A percentile compares a stretch with the other conserved stretches of the same genome.
Conservation (phyloP, 352 stramenopile genomes). For the Globisporangium barbulae region DNA sequence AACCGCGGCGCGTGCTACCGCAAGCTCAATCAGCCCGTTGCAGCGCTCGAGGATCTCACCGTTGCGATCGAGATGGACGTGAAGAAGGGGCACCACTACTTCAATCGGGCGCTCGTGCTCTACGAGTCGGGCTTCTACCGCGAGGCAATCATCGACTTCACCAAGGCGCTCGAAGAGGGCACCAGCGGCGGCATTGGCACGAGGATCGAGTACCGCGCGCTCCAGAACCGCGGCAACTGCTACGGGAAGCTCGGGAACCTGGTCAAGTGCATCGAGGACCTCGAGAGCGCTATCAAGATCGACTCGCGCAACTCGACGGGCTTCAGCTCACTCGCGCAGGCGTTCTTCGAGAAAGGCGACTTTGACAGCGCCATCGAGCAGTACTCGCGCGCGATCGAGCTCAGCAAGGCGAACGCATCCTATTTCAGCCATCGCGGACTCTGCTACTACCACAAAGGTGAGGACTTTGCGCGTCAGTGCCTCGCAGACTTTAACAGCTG, state of each 20-base stretch:
- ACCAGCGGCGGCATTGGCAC: constrained; percentile 31
- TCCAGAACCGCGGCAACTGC: constrained; percentile 68
- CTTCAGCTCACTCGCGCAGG: constrained; percentile 60
- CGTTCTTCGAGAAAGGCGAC: constrained; percentile 52
- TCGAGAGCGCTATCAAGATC: constrained; percentile 66
- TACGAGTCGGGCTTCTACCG: constrained; percentile 60
- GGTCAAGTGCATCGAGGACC: constrained; percentile 67
- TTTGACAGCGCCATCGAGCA: constrained; percentile 57
- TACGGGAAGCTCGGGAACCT: constrained; percentile 56
- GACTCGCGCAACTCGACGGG: constrained; percentile 61
- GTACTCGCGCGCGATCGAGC: constrained; percentile 59
- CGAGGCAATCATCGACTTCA: constrained; percentile 72
- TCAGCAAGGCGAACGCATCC: constrained; percentile 52
- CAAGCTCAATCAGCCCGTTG: constrained; percentile 56
- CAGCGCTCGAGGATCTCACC: constrained; percentile 69
- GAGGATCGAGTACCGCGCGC: constrained; percentile 62
- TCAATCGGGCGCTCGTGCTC: constrained; percentile 71
- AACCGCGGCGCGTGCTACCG: constrained; percentile 69
- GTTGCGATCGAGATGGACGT: constrained; percentile 66
- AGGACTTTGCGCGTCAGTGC: constrained; percentile 45
- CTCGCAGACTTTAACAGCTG: constrained; percentile 68
- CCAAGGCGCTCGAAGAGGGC: constrained; percentile 66
- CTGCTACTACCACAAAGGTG: constrained; percentile 67
- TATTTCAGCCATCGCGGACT: constrained; percentile 69
- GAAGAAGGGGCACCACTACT: constrained; percentile 70